A percentile compares a stretch with the other conserved stretches of the same genome.
Evolutionary conservation across 1,284 basidiomycete genomes (phyloP).

Genomic region (Mycosarcoma maydis): DNA sequence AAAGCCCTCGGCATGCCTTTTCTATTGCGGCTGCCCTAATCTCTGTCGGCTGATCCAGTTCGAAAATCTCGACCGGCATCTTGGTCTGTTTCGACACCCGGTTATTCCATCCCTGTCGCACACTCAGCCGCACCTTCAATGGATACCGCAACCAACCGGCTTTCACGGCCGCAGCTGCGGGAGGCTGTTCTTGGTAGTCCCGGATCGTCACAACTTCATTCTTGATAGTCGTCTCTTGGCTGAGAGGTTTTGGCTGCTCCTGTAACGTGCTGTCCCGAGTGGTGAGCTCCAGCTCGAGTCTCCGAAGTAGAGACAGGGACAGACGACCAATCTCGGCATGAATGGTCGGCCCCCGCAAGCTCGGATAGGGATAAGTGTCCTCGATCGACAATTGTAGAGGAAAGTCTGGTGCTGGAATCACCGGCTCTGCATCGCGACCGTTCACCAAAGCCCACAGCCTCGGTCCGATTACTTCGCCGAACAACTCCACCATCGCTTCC

Average conservation of each 20-base stretch:
- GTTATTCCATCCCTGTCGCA: conserved; percentile 47
- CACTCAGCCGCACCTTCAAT: conserved; percentile 45
- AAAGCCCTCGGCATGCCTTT: conserved; percentile 31
- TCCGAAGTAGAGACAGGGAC: conserved; percentile 38
- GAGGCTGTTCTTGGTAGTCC: conserved; percentile 18
- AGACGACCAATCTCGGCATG: conserved; percentile 41
- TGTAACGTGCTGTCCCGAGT: background rate
- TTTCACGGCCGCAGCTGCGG: background rate
- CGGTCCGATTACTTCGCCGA: conserved; percentile 53
- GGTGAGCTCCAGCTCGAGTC: conserved; percentile 60
- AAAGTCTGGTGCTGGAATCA: conserved; percentile 62
- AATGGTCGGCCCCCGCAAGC: conserved; percentile 33
- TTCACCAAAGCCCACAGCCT: conserved; percentile 61
- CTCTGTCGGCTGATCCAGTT: conserved; percentile 17
- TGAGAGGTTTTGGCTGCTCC: conserved; percentile 11
- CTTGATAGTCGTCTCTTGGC: conserved; percentile 24
- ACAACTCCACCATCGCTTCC: conserved; percentile 36
- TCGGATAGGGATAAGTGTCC: conserved; percentile 60
- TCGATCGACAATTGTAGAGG: conserved; percentile 67
- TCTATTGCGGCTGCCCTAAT: conserved; percentile 24
- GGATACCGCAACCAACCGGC: conserved; percentile 54
- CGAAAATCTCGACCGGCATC: conserved; percentile 61
- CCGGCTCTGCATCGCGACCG: conserved; percentile 63
- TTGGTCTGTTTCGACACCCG: conserved; percentile 46
- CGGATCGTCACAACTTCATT: conserved; percentile 24